Percentiles rank a stretch among this genome's conserved stretches.
Conservation (phyloP, 495 filamentous ascomycete genomes). For the Terfezia claveryi region DNA sequence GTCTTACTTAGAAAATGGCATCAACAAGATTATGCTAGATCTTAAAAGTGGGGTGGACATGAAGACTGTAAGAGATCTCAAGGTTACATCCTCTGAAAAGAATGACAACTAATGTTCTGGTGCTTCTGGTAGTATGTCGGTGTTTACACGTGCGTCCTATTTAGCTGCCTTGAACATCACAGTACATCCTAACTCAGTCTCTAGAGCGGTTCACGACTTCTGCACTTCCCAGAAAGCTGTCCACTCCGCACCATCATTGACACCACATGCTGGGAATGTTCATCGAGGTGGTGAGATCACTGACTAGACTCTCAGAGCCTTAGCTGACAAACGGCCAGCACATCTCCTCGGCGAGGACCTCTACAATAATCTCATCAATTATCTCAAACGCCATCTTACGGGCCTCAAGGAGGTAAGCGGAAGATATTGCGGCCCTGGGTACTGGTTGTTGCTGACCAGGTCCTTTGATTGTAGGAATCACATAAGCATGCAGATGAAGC, state of each 20-base stretch:
- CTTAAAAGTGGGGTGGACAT: constrained; percentile 84
- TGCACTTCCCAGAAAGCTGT: constrained; percentile 95
- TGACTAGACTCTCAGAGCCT: constrained; percentile 15
- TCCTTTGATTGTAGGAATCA: constrained; percentile 31
- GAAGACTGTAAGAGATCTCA: constrained; percentile 39
- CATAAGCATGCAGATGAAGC: constrained; percentile 70
- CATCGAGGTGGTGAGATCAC: constrained; percentile 51
- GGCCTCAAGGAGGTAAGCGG: constrained; percentile 26
- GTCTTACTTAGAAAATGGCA: constrained; percentile 66
- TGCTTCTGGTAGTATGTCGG: constrained; percentile 58
- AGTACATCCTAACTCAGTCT: no score
- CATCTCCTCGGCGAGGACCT: constrained; percentile 91
- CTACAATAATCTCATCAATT: constrained; percentile 70
- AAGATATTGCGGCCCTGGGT: not conserved
- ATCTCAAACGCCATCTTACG: constrained; percentile 54
- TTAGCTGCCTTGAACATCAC: not conserved
- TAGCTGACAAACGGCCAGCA: constrained; percentile 27
- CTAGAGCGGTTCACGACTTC: constrained; percentile 89
- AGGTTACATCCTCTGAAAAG: no score
- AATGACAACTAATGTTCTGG: constrained; percentile 10
- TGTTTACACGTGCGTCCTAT: constrained; percentile 59
- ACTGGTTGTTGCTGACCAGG: constrained; percentile 3
- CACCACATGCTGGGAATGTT: constrained; percentile 27
- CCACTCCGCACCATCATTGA: constrained; percentile 16
- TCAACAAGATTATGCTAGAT: constrained; percentile 80